These are phyloP conservation scores for Epithele typhae DNA, from an alignment of 768 basidiomycete species.

Conservation along the genomic window DNA sequence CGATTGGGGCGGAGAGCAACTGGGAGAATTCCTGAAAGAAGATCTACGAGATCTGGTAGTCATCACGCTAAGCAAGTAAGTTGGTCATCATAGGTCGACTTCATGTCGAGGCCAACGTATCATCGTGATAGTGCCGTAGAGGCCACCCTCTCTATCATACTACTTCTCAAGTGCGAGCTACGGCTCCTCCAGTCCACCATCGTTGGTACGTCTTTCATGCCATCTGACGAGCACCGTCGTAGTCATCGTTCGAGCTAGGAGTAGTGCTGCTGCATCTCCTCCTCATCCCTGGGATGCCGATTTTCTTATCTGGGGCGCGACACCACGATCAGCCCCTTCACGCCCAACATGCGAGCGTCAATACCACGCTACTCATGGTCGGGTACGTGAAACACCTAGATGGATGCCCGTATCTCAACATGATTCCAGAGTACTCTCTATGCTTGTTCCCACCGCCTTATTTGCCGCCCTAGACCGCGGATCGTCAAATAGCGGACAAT, in stretches of 20 bases:
- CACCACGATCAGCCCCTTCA: conserved; percentile 64
- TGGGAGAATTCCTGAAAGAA: conserved; percentile 48
- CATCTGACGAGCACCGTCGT: no score
- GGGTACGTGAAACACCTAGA: conserved; percentile 46
- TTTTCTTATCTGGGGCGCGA: conserved; percentile 63
- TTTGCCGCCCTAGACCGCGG: conserved; percentile 52
- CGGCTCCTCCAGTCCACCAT: conserved; percentile 65
- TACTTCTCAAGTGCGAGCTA: conserved; percentile 64
- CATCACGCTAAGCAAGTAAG: conserved; percentile 62
- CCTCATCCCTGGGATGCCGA: conserved; percentile 63
- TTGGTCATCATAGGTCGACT: neutral
- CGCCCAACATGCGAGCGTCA: conserved; percentile 57
- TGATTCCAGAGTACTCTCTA: conserved; percentile 50
- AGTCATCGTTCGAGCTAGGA: no score
- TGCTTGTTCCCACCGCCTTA: conserved; percentile 63
- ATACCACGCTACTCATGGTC: conserved; percentile 61
- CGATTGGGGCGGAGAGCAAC: conserved; percentile 56
- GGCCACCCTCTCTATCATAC: conserved; percentile 63
- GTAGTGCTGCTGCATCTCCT: conserved; percentile 69
- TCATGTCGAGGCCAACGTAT: neutral
- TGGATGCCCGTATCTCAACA: neutral
- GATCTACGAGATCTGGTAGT: conserved; percentile 60
- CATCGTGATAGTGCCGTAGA: conserved; percentile 63
- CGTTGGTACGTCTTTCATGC: conserved; percentile 43
- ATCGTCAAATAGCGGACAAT: neutral